These are phyloP conservation scores for Eragrostis curvula DNA, from an alignment of 176 grass and related monocot genomes.

Conservation along the genomic window DNA sequence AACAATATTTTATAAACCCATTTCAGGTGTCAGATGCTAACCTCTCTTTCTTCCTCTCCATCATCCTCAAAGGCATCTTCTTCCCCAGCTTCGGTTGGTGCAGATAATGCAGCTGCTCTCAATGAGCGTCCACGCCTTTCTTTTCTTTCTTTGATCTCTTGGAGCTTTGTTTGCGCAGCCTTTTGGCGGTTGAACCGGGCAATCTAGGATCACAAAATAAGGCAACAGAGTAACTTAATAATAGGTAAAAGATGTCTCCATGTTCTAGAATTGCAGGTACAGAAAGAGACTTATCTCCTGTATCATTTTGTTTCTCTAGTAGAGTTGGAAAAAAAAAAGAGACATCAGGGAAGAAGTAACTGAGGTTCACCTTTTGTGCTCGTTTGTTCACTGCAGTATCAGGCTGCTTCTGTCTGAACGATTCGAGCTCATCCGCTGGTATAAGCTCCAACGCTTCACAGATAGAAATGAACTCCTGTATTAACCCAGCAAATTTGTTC, in stretches of 20 bases:
- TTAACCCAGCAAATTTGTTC: not conserved
- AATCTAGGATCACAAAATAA: conserved; percentile 53
- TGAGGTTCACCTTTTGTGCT: conserved; percentile 67
- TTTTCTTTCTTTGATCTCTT: conserved; percentile 86
- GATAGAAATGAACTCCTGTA: conserved; percentile 81
- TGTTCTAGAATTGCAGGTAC: not conserved
- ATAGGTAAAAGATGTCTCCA: not conserved
- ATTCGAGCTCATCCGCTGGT: conserved; percentile 70
- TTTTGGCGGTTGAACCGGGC: conserved; percentile 73
- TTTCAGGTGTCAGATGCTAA: conserved; percentile 22
- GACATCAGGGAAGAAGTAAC: not conserved
- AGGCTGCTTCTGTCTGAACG: conserved; percentile 42
- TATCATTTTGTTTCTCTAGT: not conserved
- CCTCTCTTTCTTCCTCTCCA: conserved; percentile 94
- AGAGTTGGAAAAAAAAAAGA: not conserved
- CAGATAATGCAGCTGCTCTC: conserved; percentile 70
- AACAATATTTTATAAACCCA: not conserved
- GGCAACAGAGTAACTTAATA: not conserved
- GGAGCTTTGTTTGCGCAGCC: conserved; percentile 82
- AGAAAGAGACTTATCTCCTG: not conserved
- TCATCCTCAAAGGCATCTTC: conserved; percentile 83
- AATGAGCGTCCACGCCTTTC: conserved; percentile 74
- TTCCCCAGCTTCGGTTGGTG: conserved; percentile 70
- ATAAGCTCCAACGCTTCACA: conserved; percentile 90
- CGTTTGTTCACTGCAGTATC: conserved; percentile 64